phyloP scores from a whole-genome alignment of 1,139 yeast genomes.

The Entelexis paramagnoliae region DNA sequence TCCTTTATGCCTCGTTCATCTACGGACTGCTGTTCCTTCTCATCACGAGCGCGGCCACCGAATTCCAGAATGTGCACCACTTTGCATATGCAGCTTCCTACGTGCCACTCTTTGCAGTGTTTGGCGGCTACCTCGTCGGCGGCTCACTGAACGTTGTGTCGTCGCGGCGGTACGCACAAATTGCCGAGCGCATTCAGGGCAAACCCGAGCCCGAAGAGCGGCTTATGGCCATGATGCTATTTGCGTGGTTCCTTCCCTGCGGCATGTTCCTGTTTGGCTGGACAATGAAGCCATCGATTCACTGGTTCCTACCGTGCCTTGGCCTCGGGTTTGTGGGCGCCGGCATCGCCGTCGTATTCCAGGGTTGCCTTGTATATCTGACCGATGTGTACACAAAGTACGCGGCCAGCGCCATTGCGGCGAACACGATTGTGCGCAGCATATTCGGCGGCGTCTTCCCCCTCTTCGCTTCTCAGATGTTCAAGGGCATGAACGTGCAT shows the following conservation, averaged over 20 bases:
- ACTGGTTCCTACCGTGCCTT: constrained; percentile 64
- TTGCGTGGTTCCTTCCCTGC: constrained; percentile 44
- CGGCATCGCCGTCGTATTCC: constrained; percentile 51
- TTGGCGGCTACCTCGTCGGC: constrained; percentile 33
- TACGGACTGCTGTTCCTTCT: constrained; percentile 39
- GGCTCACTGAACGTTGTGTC: constrained; percentile 35
- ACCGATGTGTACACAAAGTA: constrained; percentile 51
- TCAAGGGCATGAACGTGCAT: constrained; percentile 41
- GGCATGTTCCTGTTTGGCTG: constrained; percentile 71
- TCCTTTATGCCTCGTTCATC: constrained; percentile 39
- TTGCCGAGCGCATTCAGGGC: not conserved
- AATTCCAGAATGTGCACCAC: constrained; percentile 20
- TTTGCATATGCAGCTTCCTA: constrained; percentile 33
- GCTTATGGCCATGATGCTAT: constrained; percentile 41
- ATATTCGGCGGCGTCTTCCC: constrained; percentile 68
- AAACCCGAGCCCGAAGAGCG: constrained; percentile 49
- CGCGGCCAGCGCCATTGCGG: constrained; percentile 74
- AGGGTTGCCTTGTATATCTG: constrained; percentile 48
- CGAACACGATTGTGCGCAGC: constrained; percentile 60
- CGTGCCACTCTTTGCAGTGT: constrained; percentile 52
- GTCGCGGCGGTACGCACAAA: constrained; percentile 14
- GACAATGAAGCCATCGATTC: constrained; percentile 49
- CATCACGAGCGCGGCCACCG: constrained; percentile 31
- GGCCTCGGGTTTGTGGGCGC: constrained; percentile 54
- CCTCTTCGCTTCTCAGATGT: constrained; percentile 53